Evolutionary conservation across 176 grass and related monocot species (phyloP).

Genomic region (Cenchrus americanus): DNA sequence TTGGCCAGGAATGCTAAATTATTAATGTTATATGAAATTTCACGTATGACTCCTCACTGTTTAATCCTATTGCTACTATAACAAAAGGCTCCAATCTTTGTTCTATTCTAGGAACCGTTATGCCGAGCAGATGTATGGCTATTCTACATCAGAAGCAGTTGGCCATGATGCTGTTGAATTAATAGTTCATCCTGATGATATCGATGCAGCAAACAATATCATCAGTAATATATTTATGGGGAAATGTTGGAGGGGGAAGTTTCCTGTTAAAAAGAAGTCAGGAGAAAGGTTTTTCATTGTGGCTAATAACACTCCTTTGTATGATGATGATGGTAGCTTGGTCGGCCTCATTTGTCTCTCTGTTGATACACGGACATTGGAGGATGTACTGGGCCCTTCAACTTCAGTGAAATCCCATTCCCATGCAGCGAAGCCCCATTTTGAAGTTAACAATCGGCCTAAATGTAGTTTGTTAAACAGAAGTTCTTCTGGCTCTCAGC

Average conservation of each 20-base stretch:
- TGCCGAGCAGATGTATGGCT: constrained; percentile 73
- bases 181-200: constrained; percentile 61
- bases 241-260: constrained; percentile 87
- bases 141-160: constrained; percentile 74
- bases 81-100: constrained; percentile 10
- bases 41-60: neutral
- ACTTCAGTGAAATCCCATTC: constrained; percentile 29
- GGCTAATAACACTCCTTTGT: constrained; percentile 73
- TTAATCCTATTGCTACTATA: constrained; percentile 5
- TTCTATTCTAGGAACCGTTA: constrained; percentile 69
- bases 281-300: constrained; percentile 71
- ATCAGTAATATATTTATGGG: constrained; percentile 67
- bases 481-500: constrained; percentile 38
- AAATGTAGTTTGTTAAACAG: constrained; percentile 27
- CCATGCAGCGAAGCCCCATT: constrained; percentile 17
- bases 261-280: constrained; percentile 75
- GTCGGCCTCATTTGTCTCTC: constrained; percentile 85
- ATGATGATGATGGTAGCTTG: constrained; percentile 81
- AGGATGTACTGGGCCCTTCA: constrained; percentile 48
- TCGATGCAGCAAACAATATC: constrained; percentile 55
- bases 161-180: constrained; percentile 65
- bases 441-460: constrained; percentile 29
- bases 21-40: neutral
- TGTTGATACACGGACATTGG: constrained; percentile 58
- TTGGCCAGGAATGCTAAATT: neutral